Conservation (phyloP, 768 basidiomycete species). For the Mycena galopus region DNA sequence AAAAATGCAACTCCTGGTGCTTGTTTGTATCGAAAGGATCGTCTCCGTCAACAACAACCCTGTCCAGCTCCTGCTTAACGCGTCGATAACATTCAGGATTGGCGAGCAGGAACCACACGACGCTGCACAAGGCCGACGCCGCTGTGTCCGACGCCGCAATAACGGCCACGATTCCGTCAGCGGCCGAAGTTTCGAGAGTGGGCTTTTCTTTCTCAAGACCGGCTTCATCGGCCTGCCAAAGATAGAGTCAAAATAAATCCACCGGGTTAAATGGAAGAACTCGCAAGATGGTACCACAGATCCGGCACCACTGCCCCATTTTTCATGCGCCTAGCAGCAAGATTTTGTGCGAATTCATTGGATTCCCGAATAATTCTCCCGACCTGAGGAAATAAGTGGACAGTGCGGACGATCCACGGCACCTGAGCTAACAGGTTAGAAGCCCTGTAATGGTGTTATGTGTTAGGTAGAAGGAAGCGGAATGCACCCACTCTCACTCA, state of each 20-base stretch:
- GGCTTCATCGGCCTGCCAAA: constrained; percentile 58
- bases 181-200: constrained; percentile 48
- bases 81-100: constrained; percentile 48
- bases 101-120: constrained; percentile 51
- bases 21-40: constrained; percentile 41
- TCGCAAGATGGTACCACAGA: constrained; percentile 56
- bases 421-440: constrained; percentile 53
- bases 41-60: constrained; percentile 38
- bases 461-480: too few species aligned
- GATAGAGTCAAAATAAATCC: neutral
- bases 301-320: constrained; percentile 51
- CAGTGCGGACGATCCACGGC: constrained; percentile 15
- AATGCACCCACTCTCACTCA: constrained; percentile 39
- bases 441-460: constrained; percentile 35
- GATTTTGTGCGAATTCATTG: constrained; percentile 6
- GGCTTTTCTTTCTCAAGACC: constrained; percentile 49
- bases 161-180: constrained; percentile 56
- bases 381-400: constrained; percentile 24
- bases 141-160: constrained; percentile 57
- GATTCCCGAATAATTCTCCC: constrained; percentile 11
- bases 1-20: constrained; percentile 47
- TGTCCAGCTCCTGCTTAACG: constrained; percentile 52
- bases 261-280: neutral
- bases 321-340: constrained; percentile 18
- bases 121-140: constrained; percentile 46